Percentiles rank a stretch among this genome's conserved stretches.
phyloP scores from a whole-genome alignment of 345 rosid genomes.

The Bruguiera parviflora region DNA sequence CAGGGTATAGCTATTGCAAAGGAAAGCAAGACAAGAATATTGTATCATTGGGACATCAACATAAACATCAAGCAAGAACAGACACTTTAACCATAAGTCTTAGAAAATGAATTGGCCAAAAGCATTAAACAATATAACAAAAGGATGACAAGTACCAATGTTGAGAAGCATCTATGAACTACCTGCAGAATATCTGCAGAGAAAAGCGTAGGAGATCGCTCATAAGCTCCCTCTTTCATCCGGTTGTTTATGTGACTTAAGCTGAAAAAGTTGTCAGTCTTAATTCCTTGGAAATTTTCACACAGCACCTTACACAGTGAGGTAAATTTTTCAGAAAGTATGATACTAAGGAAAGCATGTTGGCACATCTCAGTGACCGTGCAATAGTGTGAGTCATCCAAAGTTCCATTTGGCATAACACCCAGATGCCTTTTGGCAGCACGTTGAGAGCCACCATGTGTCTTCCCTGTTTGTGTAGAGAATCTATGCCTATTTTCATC shows the following conservation, averaged over 20 bases:
- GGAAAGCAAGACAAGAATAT: neutral
- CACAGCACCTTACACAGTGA: constrained; percentile 62
- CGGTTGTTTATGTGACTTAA: constrained; percentile 52
- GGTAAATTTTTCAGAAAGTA: constrained; percentile 69
- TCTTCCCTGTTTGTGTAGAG: constrained; percentile 21
- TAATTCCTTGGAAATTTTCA: constrained; percentile 68
- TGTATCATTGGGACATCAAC: neutral
- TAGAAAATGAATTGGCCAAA: neutral
- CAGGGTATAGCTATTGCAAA: neutral
- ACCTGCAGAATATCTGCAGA: constrained; percentile 67
- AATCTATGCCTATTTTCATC: constrained; percentile 24
- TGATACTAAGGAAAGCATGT: constrained; percentile 53
- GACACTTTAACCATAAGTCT: neutral
- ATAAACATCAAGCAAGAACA: constrained; percentile 4
- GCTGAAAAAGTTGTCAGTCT: constrained; percentile 48
- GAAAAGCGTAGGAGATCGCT: constrained; percentile 55
- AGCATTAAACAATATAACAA: neutral
- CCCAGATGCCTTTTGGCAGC: constrained; percentile 29
- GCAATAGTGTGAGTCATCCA: constrained; percentile 29
- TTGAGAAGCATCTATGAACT: constrained; percentile 16
- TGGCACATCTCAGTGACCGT: constrained; percentile 55
- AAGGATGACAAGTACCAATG: neutral
- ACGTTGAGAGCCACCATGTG: constrained; percentile 36
- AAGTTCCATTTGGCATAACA: constrained; percentile 37
- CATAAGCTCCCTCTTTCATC: constrained; percentile 84